These are phyloP conservation scores for Reutealis trisperma DNA, from an alignment of 345 rosid genomes.

Conservation along the genomic window DNA sequence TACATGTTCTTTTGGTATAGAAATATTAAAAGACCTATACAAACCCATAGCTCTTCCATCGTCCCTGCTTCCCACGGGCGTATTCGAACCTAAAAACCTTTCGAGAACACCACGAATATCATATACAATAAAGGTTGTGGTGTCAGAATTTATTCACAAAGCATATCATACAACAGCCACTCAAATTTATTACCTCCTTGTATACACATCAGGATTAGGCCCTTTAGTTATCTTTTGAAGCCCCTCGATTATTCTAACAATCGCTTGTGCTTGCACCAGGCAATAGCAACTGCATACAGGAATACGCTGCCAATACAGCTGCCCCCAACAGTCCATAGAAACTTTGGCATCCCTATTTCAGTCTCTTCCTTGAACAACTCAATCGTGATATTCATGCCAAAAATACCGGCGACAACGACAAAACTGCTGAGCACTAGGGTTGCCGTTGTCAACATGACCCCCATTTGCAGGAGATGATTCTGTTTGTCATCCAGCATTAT, in stretches of 20 bases:
- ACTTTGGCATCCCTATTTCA: conserved; percentile 37
- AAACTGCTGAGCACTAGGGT: conserved; percentile 72
- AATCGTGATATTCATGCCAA: conserved; percentile 75
- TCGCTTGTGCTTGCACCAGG: conserved; percentile 83
- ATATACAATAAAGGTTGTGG: background rate
- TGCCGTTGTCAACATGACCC: conserved; percentile 90
- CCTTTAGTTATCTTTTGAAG: conserved; percentile 16
- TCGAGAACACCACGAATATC: background rate
- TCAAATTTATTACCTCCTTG: background rate
- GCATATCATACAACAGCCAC: background rate
- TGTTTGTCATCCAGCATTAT: conserved; percentile 96
- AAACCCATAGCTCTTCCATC: background rate
- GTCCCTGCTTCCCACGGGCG: too few species aligned
- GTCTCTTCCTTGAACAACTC: conserved; percentile 43
- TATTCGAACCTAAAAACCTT: too few species aligned
- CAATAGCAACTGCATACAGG: conserved; percentile 72
- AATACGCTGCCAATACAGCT: conserved; percentile 56
- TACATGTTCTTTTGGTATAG: background rate
- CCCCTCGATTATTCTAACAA: conserved; percentile 50
- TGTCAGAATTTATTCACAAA: background rate
- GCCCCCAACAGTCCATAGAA: conserved; percentile 77
- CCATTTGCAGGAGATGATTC: conserved; percentile 94
- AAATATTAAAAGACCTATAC: background rate
- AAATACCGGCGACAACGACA: conserved; percentile 64
- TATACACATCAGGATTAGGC: background rate